phyloP scores from a whole-genome alignment of 352 stramenopile genomes.

The Globisporangium carolinianum region DNA sequence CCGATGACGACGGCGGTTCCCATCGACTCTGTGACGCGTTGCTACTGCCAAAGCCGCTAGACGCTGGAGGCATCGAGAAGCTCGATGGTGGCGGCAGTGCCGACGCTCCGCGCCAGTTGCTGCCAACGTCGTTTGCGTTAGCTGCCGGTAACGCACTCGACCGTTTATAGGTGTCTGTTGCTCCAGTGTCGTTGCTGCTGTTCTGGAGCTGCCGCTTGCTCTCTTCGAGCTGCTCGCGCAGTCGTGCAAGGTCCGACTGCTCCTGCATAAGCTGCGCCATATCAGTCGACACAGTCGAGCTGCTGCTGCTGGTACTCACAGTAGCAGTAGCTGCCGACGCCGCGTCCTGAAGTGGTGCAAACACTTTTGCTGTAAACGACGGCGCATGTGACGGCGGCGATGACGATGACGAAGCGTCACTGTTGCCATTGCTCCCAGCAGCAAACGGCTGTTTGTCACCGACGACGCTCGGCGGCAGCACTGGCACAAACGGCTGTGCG shows the following conservation, averaged over 20 bases:
- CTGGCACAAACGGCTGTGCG: slow-evolving; percentile 32
- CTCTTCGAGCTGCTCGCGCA: slow-evolving; percentile 61
- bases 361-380: slow-evolving; percentile 16
- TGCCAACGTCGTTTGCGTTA: background rate
- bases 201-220: slow-evolving; percentile 54
- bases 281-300: slow-evolving; percentile 25
- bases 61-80: background rate
- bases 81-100: background rate
- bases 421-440: background rate
- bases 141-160: slow-evolving; percentile 1
- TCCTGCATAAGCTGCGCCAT: slow-evolving; percentile 64
- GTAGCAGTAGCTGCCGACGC: background rate
- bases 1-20: background rate
- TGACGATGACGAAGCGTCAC: background rate
- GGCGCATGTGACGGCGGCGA: slow-evolving; percentile 19
- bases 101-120: background rate
- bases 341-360: slow-evolving; percentile 27
- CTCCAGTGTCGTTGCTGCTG: slow-evolving; percentile 10
- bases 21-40: slow-evolving; percentile 5
- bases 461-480: slow-evolving; percentile 30
- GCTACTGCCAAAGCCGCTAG: background rate
- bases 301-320: background rate
- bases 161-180: no score
- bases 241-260: slow-evolving; percentile 50
- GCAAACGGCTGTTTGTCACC: background rate